These are phyloP conservation scores for Cyanidioschyzon merolae DNA, from an alignment of 23 red algal genomes.

Conservation along the genomic window DNA sequence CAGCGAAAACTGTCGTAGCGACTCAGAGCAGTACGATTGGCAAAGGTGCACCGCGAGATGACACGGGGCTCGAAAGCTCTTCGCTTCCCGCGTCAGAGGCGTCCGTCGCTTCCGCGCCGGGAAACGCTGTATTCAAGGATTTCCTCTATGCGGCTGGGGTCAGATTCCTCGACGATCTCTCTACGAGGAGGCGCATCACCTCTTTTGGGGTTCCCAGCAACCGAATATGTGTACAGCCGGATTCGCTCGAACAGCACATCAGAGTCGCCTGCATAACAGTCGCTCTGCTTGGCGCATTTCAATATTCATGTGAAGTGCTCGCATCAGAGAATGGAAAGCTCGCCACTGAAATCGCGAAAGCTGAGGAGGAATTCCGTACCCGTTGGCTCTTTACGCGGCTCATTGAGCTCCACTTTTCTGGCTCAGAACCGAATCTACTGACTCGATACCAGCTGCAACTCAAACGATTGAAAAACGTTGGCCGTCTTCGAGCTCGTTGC, in stretches of 20 bases:
- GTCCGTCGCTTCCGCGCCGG: too few species aligned
- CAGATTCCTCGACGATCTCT: conserved; percentile 9
- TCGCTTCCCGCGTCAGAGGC: too few species aligned
- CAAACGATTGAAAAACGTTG: conserved; percentile 1
- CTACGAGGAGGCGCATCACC: not conserved
- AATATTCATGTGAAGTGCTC: not conserved
- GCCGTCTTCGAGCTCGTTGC: not conserved
- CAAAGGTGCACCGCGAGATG: too few species aligned
- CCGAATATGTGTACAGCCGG: not conserved
- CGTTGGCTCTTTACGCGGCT: not conserved
- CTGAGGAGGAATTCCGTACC: not conserved
- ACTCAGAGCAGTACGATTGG: too few species aligned
- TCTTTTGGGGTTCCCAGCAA: conserved; percentile 10
- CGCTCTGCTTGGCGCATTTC: not conserved
- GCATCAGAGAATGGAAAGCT: not conserved
- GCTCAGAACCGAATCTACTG: not conserved
- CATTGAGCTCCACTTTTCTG: not conserved
- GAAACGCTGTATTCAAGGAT: not conserved
- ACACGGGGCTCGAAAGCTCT: too few species aligned
- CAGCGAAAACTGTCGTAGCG: too few species aligned
- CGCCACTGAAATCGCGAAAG: not conserved
- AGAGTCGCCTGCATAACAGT: not conserved
- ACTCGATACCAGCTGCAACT: conserved; percentile 14
- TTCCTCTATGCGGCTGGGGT: not conserved
- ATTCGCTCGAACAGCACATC: not conserved